A percentile compares a stretch with the other conserved stretches of the same genome.
These are phyloP conservation scores for Botrytis sinoallii DNA, from an alignment of 2,329 filamentous ascomycete genomes.

Conservation along the genomic window DNA sequence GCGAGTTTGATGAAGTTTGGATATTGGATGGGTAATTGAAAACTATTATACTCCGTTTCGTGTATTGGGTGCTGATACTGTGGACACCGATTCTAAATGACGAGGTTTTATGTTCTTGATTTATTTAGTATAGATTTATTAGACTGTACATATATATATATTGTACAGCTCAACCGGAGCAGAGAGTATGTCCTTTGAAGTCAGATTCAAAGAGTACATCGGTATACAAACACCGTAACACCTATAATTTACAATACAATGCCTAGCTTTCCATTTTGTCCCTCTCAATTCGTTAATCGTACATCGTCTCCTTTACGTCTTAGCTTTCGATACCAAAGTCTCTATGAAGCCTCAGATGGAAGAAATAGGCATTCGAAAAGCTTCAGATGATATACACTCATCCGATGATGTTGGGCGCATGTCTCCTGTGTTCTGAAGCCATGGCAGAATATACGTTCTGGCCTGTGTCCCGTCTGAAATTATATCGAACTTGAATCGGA, in stretches of 20 bases:
- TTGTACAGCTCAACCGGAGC: conserved; percentile 11
- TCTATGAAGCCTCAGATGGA: not conserved
- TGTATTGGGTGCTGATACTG: too few relatives aligned
- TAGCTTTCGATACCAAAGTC: not conserved
- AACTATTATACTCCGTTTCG: too few relatives aligned
- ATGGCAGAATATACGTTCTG: not conserved
- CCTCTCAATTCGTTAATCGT: conserved; percentile 1
- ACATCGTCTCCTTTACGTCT: not conserved
- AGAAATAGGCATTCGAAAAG: not conserved
- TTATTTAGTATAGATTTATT: not conserved
- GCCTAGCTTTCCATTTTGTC: not conserved
- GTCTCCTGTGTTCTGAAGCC: too few relatives aligned
- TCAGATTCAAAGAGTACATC: not conserved
- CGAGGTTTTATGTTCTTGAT: not conserved
- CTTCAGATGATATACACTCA: not conserved
- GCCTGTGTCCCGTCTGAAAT: not conserved
- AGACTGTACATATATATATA: not conserved
- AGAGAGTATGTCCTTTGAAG: not conserved
- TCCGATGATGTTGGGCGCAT: not conserved
- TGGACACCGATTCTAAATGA: too few relatives aligned
- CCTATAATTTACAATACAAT: not conserved
- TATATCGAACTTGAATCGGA: not conserved
- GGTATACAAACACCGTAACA: not conserved
- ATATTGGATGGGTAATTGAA: too few relatives aligned
- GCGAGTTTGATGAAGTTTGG: too few relatives aligned